Conservation (phyloP, 179 eudicot species). For the Spinacia oleracea region DNA sequence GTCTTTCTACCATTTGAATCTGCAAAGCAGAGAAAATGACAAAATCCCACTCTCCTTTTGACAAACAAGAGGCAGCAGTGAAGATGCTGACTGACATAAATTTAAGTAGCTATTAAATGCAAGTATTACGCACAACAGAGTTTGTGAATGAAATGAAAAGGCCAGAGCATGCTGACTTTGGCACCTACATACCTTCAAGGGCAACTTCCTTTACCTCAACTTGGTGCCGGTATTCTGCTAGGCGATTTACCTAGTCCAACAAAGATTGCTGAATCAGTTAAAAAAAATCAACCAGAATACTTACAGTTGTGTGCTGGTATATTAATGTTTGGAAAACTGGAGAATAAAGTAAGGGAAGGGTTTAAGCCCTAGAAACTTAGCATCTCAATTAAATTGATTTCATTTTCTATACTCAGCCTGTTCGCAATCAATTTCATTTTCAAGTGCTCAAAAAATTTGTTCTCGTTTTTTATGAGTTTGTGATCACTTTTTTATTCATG, state of each 20-base stretch:
- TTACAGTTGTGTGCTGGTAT: background rate
- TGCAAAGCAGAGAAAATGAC: background rate
- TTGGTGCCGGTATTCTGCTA: slow-evolving; percentile 70
- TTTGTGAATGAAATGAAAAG: background rate
- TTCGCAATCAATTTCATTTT: background rate
- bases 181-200: slow-evolving; percentile 61
- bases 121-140: background rate
- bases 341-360: background rate
- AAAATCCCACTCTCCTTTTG: background rate
- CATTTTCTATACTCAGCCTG: background rate
- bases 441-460: background rate
- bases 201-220: slow-evolving; percentile 60
- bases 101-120: background rate
- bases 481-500: background rate
- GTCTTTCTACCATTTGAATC: background rate
- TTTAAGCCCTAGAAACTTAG: background rate
- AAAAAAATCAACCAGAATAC: background rate
- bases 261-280: slow-evolving; percentile 5
- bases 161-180: slow-evolving; percentile 5
- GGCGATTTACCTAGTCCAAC: slow-evolving; percentile 56
- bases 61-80: background rate
- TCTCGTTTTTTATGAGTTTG: background rate
- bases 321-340: background rate
- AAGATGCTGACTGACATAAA: background rate
- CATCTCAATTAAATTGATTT: background rate